Base-by-base conservation (phyloP, 1,284 basidiomycete species). In the Thelephora terrestris region DNA sequence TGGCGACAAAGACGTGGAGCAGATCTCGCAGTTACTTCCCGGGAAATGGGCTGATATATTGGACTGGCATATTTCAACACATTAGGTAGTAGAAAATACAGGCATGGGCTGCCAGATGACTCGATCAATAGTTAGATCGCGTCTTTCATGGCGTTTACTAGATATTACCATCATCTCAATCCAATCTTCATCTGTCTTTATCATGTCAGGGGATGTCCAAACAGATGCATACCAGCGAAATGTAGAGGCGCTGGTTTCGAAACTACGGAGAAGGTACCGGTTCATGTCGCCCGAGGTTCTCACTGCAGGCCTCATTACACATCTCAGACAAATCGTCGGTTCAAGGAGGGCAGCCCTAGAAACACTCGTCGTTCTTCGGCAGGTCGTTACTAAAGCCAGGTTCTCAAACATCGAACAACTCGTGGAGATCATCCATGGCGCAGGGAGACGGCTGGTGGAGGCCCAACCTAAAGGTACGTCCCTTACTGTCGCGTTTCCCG, bases 1-100 rank as follows among this genome's bases (percentile, higher is more conserved):
- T 55, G 92, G 93, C 29, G 93, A 96, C 66, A 96, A 96, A 66
- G 92, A 96, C 60, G 92, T 96, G 1, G 88, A 93, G 61, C 85
- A 94, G 60, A 91, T 95, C 53, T 90, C 85, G 17, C 71, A 91
- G 58, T 67, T 90, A 37, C 71, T 91, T 44, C 88, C 88, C 17
- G 76, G 75, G 44, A 85, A 92, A 65, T 94, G 91, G 91, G 91
- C 86, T 34, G 82, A 93, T 59, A 81, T 71, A 56, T 76, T 95
- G 43, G 86, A 92, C 71, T 95, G 92, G 92, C 87, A 93, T 54
- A 68, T 83, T 35, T 64, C 57, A 53, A 50, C 60, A 35, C 29
- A 14, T 12, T 32, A 32, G 29, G 27, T 27, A 27, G 27, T 32
- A 32, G 29, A 32, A 32, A 32, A 32, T 32, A 27, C 27, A 5